Evolutionary conservation across 177 flowering plant species (phyloP), one percentile per base, ranked within the genome.

Genomic region (Tripterygium wilfordii): DNA sequence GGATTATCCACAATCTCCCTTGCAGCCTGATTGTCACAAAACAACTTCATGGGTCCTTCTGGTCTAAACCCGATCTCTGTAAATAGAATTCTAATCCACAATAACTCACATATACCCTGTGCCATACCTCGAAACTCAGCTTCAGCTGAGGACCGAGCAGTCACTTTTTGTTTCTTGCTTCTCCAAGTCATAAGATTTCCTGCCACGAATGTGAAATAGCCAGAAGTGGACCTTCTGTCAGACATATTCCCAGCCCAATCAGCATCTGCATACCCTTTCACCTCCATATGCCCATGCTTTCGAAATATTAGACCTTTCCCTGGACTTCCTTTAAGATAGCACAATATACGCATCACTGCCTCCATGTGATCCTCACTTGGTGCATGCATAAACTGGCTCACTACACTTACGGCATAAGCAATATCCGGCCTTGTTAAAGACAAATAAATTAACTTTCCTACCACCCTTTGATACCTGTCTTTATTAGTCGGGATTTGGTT

Each of bases 21-120:
- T 7, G 38, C 13, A 10, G 10, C 31, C 22, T 51, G 28, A 31
- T 51, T 51, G 15, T 51, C 47, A 40, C 56, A 51, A 31, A 21
- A 51, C 1, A 51, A 8, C 10, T 21, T 32, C 50, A 47, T 47
- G 33, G 8, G 7, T 12, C 12, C 33, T 30, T 7, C 7, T 30
- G 33, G 7, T 7, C 7, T 7, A 30, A 30, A 30, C 8, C 33
- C 33, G 12, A 30, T 7, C 7, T 30, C 33, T 4, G 24, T 13
- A 40, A 40, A 26, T 40, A 40, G 12, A 2, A 10, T 8, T 13
- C n/a, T 40, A 9, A 40, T 2, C 44, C 44, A 40, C 3, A 40
- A 4, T 6, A 40, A 1, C 10, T 40, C 44, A 40, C 44, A 40
- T 1, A 23, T 20, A 1, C 26, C 27, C 2, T 20, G 4, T 20